phyloP scores from a whole-genome alignment of 2,329 filamentous ascomycete species.

The Fonsecaea nubica region DNA sequence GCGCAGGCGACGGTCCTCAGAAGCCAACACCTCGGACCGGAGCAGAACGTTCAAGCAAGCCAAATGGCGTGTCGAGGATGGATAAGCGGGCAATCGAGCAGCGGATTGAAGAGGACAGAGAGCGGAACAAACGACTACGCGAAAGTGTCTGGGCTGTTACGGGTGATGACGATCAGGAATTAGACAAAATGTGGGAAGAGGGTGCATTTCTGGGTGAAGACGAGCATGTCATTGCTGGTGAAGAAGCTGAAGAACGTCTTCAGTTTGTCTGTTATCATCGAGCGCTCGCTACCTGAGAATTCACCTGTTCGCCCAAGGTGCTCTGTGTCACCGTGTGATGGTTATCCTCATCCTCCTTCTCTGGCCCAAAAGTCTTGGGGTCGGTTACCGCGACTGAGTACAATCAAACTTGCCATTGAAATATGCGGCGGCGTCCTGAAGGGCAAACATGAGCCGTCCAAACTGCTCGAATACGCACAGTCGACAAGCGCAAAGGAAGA shows the following conservation, averaged over 20 bases:
- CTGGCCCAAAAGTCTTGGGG: not conserved
- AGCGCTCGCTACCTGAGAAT: conserved; percentile 28
- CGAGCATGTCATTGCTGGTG: conserved; percentile 75
- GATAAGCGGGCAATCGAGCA: conserved; percentile 93
- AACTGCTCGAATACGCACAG: not conserved
- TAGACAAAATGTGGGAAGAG: conserved; percentile 84
- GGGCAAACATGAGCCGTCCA: not conserved
- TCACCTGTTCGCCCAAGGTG: not conserved
- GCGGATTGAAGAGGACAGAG: conserved; percentile 93
- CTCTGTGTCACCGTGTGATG: not conserved
- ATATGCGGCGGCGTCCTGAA: not conserved
- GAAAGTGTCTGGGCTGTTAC: conserved; percentile 94
- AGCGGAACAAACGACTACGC: conserved; percentile 87
- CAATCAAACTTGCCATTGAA: not conserved
- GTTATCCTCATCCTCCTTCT: not conserved
- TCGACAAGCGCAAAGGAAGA: not conserved
- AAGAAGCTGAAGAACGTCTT: conserved; percentile 69
- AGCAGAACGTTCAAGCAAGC: conserved; percentile 32
- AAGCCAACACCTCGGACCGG: conserved; percentile 33
- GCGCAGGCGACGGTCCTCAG: conserved; percentile 5
- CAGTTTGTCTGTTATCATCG: conserved; percentile 43
- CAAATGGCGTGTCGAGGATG: conserved; percentile 58
- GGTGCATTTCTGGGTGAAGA: conserved; percentile 86
- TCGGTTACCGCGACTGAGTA: not conserved
- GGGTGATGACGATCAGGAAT: conserved; percentile 70